Evolutionary conservation across 371 early-diverging fungal genomes (phyloP), one percentile per base, ranked within the genome.

Genomic region (Mortierella sp.): DNA sequence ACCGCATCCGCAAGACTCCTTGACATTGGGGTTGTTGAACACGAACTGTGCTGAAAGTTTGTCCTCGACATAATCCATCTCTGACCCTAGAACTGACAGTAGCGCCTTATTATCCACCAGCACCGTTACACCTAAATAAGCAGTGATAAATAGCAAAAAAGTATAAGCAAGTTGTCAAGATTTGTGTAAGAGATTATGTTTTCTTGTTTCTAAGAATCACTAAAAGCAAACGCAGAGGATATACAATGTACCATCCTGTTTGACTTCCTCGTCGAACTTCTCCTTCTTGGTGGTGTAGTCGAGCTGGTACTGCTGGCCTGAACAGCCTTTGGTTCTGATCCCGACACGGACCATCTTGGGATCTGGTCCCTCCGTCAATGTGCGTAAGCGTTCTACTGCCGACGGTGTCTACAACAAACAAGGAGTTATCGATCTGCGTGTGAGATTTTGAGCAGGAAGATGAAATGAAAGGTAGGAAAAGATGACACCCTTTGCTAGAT

Each of bases 31-130:
- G 84, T 99, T 99, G 76, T 95, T 92, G 87, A 99, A 99, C 24
- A 98, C 95, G 85, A 99, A 99, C 88, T 96, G 95, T n/a, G 95
- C 92, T 6, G 97, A 95, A 65, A 99, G 89, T 84, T 94, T 95
- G 76, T 97, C 97, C 86, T 98, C 94, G 48, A 96, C 95, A 87
- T 92, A 98, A 89, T 99, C 99, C 98, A 99, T 98, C 82, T 99
- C 99, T 52, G 96, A 96, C n/a, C 99, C 99, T 45, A 99, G 92
- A 1, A 99, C 91, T 3, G 97, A 94, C 71, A 99, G 90, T 44
- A 99, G 90, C 48, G 99, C 98, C 90, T 97, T 97, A 68, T 97
- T 96, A 82, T 99, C 99, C 7, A 99, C 94, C 28, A 97, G 88
- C 38, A 99, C 96, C 48, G 95, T 96, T 38, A 97, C 97, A 81